phyloP scores from a whole-genome alignment of 768 basidiomycete genomes.

The Mycena pura region DNA sequence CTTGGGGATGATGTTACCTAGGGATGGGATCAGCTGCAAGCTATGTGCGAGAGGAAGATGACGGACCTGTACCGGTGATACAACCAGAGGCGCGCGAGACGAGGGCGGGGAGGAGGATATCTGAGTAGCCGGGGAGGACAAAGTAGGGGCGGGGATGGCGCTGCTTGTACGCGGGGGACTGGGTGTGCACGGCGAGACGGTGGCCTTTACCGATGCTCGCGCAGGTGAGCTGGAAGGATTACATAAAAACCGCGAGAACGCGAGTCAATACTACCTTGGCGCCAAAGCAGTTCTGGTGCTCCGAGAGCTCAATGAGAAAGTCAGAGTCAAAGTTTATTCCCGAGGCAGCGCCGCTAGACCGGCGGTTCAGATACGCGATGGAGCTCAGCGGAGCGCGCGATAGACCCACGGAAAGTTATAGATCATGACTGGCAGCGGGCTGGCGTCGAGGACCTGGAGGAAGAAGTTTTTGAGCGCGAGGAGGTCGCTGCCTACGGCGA shows the following conservation, averaged over 20 bases:
- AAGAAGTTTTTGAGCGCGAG: constrained; percentile 22
- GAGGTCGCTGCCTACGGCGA: constrained; percentile 23
- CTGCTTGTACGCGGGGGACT: constrained; percentile 22
- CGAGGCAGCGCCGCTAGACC: constrained; percentile 25
- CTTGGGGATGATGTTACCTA: constrained; percentile 29
- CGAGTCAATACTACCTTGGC: constrained; percentile 17
- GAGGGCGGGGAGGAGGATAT: constrained; percentile 29
- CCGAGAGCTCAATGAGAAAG: constrained; percentile 23
- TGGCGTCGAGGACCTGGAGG: constrained; percentile 25
- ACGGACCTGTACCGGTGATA: constrained; percentile 27
- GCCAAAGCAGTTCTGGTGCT: constrained; percentile 31
- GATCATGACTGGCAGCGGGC: constrained; percentile 29
- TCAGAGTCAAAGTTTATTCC: constrained; percentile 28
- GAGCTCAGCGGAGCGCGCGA: no score
- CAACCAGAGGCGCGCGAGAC: constrained; percentile 24
- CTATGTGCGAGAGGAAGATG: background rate
- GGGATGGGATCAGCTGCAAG: background rate
- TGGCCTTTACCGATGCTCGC: constrained; percentile 28
- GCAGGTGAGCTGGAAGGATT: constrained; percentile 23
- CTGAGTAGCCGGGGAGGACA: constrained; percentile 27
- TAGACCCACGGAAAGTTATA: constrained; percentile 29
- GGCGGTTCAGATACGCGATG: background rate
- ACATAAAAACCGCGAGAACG: background rate
- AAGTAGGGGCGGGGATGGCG: constrained; percentile 26
- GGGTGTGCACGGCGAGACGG: constrained; percentile 24